Base-by-base conservation (phyloP, 345 rosid genomes). In the Raphanus raphanistrum region DNA sequence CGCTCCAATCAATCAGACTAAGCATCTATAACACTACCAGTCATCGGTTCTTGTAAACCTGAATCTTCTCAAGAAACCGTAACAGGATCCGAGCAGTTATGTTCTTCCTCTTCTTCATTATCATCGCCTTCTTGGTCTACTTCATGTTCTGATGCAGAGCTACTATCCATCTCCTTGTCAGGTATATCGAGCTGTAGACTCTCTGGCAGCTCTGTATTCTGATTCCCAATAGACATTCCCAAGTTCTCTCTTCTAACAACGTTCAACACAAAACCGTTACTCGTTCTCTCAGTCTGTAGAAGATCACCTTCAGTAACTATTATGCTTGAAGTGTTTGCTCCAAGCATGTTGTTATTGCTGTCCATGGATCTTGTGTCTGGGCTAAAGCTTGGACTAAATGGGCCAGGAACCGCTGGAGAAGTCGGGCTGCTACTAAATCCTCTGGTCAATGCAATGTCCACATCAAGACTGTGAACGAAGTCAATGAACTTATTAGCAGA, bases 401-500 rank as follows among this genome's bases (percentile, higher is more conserved):
- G 79, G 16, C 80, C 82, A 57, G 76, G 73, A 41, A 71, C 74
- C 10, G 66, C 83, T 13, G 83, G 83, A 8, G 83, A 80, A 36
- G 29, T 82, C 2, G 97, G 92, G 75, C 87, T 67, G 80, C 80
- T 70, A 50, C 83, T 82, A 33, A 81, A 76, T 35, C 88, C 87
- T 84, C 82, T 89, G 61, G 70, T 62, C 59, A 83, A 52, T 52
- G 93, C 96, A 63, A 86, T 58, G 54, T 89, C 89, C 1, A 73
- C 64, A 71, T 90, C 94, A 31, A 95, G 88, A 74, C 78, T 83
- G 70, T 90, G 96, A 66, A 92, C 90, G 67, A 87, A 95, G 54
- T 91, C 96, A 6, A 89, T 77, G 75, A 95, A 95, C 83, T 72
- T 81, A 73, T 90, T 88, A 33, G 99, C 99, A 17, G 98, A 95